Evolutionary conservation across 352 stramenopile genomes (phyloP).

Genomic region (Globisporangium irregulare): DNA sequence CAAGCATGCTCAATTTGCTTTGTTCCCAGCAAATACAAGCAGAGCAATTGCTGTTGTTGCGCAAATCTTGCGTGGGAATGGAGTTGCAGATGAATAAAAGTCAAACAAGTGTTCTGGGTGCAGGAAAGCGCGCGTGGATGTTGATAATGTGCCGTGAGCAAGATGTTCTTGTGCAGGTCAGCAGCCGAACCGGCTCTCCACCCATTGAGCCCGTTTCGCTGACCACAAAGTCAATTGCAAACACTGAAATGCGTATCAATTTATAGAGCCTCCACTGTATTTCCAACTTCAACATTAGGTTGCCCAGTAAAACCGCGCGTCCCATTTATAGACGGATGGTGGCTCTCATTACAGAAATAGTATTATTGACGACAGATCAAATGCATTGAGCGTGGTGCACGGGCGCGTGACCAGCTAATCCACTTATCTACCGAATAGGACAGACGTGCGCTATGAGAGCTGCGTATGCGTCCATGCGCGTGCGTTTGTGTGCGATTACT

Average conservation of each 20-base stretch:
- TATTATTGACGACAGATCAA: too few relatives aligned
- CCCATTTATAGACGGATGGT: not conserved
- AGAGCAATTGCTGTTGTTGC: not conserved
- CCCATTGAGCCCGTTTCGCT: not conserved
- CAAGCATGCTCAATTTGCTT: not conserved
- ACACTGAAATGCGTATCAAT: not conserved
- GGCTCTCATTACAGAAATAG: too few relatives aligned
- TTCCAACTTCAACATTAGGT: not conserved
- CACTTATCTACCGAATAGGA: too few relatives aligned
- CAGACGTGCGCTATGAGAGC: not conserved
- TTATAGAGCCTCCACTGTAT: not conserved
- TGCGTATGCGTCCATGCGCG: not conserved
- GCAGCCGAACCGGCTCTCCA: not conserved
- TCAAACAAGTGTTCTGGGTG: not conserved
- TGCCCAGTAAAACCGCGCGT: not conserved
- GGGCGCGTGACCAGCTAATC: not conserved
- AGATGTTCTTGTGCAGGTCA: not conserved
- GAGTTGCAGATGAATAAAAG: not conserved
- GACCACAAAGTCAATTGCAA: not conserved
- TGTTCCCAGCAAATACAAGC: not conserved
- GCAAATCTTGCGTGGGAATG: not conserved
- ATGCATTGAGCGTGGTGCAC: too few relatives aligned
- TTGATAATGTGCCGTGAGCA: not conserved
- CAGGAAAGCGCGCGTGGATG: too few relatives aligned
- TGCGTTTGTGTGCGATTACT: not conserved